phyloP scores from a whole-genome alignment of 345 rosid species.

The Ceriops zippeliana region DNA sequence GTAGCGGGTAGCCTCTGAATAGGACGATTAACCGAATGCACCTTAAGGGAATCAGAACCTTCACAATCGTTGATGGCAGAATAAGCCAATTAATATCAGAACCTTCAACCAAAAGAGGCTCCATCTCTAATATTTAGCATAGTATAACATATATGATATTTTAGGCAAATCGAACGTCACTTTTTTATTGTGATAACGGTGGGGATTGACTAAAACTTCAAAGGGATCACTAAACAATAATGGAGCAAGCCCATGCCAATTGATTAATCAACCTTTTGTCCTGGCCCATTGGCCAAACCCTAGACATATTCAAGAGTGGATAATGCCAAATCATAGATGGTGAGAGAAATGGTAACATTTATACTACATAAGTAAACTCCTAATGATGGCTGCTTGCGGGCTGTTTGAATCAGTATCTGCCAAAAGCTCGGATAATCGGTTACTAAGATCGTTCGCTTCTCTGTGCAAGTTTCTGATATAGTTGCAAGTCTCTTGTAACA shows the following conservation, averaged over 20 bases:
- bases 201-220: not conserved
- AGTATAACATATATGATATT: no score
- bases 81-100: no score
- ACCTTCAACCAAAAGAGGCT: no score
- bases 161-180: no score
- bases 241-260: slow-evolving; percentile 8
- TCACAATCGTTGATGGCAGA: no score
- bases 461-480: slow-evolving; percentile 69
- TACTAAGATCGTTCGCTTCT: slow-evolving; percentile 75
- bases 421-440: slow-evolving; percentile 68
- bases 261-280: not conserved
- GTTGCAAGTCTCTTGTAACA: slow-evolving; percentile 81
- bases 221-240: not conserved
- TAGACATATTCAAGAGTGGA: not conserved
- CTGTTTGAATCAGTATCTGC: slow-evolving; percentile 60
- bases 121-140: no score
- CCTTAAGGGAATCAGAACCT: no score
- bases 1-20: no score
- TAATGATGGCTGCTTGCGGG: slow-evolving; percentile 77
- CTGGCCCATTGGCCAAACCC: slow-evolving; percentile 26
- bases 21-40: no score
- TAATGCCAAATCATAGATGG: not conserved
- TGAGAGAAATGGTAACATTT: not conserved
- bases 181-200: not conserved
- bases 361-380: slow-evolving; percentile 66